Base-by-base conservation (phyloP, 176 grass and related monocot genomes). In the Carex myosuroides region DNA sequence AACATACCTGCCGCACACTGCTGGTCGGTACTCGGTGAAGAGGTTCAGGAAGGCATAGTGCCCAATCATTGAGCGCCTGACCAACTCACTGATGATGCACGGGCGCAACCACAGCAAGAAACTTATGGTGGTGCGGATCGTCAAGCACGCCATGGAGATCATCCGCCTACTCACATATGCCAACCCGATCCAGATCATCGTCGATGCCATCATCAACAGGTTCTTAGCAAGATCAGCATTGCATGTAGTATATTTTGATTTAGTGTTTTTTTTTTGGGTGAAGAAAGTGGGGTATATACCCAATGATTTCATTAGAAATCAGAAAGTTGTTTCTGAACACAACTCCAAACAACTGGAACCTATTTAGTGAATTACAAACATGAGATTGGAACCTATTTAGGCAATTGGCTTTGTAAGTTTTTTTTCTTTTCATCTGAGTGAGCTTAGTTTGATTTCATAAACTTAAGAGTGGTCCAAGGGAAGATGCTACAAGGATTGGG, bases 131-230 rank as follows among this genome's bases (percentile, higher is more conserved):
- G 88, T 93, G 11, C 66, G 88, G 39, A 93, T 93, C 9, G 68
- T 93, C n/a, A 88, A 93, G 75, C 91, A 93, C 21, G 14, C 91
- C 2, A 93, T 93, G 91, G 88, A 93, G 86, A 93, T 93, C 62
- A 93, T 93, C 75, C 76, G 90, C 63, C 89, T 93, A 18, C 81
- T 93, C 21, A 90, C 91, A 16, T 89, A 93, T 53, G 68, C 86
- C n/a, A 93, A 93, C 84, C 91, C 91, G 13, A 93, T 93, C 33
- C 91, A 93, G 80, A 18, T 93, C 57, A 93, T 93, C 13, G 75
- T 93, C 26, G 91, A 93, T 66, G 91, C 91, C 18, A 87, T 93
- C 81, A 93, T 93, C 41, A 93, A 93, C 88, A 93, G 89, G 91
- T 93, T 41, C 4, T 48, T 66, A 48, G 29, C 29, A 56, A 14